Evolutionary conservation across 495 filamentous ascomycete species (phyloP), one percentile per base, ranked within the genome.

Genomic region (Aspergillus avenaceus): DNA sequence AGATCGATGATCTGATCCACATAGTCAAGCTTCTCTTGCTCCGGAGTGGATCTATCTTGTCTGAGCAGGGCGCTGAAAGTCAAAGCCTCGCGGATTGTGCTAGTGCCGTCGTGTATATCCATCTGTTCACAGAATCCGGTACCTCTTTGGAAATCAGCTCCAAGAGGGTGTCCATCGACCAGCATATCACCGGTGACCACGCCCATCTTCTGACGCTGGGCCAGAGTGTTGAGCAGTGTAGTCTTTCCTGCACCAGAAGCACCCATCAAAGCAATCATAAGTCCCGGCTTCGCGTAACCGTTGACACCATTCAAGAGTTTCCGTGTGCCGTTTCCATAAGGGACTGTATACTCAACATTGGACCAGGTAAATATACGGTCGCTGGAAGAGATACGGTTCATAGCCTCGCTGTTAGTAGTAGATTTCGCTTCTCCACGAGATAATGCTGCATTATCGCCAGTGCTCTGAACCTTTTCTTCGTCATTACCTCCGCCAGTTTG

Each of bases 51-150:
- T 1, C 72, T 59, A 24, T 81, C 74, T 58, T 87, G 84, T 43
- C 84, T 76, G 32, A 86, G 73, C 19, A 84, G 71, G 12, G 84
- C 84, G 0, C 82, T 85, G 62, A 87, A 87, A 43, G 83, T 79
- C 23, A 87, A 72, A 3, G 84, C 84, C 60, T 87, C 84, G 14
- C 81, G 72, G 37, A 87, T 80, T 0, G 84, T 87, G 13, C 81
- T 69, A 11, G 83, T 84, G 12, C 68, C 70, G 51, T 86, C 83
- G 61, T 95, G 91, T 16, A 95, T 58, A 70, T 96, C 90, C 72
- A 87, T 87, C 64, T 96, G 90, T 63, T 95, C 83, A 55, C 87
- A 89, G 67, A 88, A 95, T 24, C 90, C 90, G 28, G 88, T 92
- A 16, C 79, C 78, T 18, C 90, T 79, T 59, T 91, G 87, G 66